These are phyloP conservation scores for Pestalotiopsis sp. DNA, from an alignment of 2,329 filamentous ascomycete species.

Conservation along the genomic window DNA sequence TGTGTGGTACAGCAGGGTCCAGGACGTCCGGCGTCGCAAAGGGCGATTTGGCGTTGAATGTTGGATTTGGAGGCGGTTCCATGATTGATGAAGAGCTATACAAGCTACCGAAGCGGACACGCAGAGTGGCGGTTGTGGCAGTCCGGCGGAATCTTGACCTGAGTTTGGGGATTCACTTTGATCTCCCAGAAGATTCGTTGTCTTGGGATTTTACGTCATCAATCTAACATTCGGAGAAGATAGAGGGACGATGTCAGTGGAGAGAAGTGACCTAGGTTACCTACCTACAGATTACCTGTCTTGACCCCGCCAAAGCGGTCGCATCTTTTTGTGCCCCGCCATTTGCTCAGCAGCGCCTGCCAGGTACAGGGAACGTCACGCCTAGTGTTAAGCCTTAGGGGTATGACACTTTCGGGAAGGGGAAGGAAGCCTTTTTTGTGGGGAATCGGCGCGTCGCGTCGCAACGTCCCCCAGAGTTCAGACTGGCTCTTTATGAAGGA, in stretches of 20 bases:
- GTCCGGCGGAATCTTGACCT: neutral
- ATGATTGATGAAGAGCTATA: neutral
- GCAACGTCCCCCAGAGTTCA: too few relatives aligned
- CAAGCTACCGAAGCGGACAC: neutral
- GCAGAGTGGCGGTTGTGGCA: neutral
- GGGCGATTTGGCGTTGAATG: neutral
- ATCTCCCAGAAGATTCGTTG: neutral
- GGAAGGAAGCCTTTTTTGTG: too few relatives aligned
- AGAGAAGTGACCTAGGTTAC: too few relatives aligned
- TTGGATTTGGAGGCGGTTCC: constrained; percentile 7
- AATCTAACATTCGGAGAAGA: neutral
- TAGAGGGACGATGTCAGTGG: too few relatives aligned
- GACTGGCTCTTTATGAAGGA: too few relatives aligned
- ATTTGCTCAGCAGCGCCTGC: neutral
- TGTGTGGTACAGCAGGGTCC: constrained; percentile 48
- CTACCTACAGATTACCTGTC: too few relatives aligned
- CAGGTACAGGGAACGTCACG: too few relatives aligned
- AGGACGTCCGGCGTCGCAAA: constrained; percentile 49
- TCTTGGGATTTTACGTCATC: neutral
- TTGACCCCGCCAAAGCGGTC: neutral
- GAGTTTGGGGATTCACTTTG: neutral
- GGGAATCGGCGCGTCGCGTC: too few relatives aligned
- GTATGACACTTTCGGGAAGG: too few relatives aligned
- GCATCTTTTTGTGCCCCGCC: neutral
- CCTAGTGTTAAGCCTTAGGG: too few relatives aligned